Percentiles rank a stretch among this genome's conserved stretches.
Evolutionary conservation across 148 eudicot species (phyloP).

Genomic region (Cornus controversa): DNA sequence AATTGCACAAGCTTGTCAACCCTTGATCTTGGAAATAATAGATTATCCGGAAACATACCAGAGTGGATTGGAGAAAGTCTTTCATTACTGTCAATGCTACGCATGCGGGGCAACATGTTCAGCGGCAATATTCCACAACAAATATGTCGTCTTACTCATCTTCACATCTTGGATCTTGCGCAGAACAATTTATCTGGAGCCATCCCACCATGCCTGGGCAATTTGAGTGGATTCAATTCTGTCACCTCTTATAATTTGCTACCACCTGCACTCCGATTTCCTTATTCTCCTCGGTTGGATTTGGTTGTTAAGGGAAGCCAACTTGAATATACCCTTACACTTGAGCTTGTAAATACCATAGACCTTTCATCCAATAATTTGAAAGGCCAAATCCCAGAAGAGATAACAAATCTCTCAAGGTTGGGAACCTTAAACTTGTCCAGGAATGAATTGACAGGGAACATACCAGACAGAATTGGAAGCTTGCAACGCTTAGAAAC

Average conservation of each 20-base stretch:
- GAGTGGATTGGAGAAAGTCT: constrained; percentile 2
- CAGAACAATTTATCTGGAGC: constrained; percentile 34
- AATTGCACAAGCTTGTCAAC: not conserved
- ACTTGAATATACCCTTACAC: not conserved
- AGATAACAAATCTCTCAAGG: constrained; percentile 25
- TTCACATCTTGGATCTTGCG: constrained; percentile 40
- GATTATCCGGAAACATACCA: constrained; percentile 29
- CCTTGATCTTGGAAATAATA: constrained; percentile 45
- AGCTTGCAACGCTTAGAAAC: constrained; percentile 19
- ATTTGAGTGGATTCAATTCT: constrained; percentile 2
- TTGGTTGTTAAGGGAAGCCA: constrained; percentile 2
- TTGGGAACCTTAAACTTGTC: constrained; percentile 39
- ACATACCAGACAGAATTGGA: constrained; percentile 37
- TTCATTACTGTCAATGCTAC: constrained; percentile 7
- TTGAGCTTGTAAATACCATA: constrained; percentile 11
- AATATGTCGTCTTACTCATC: constrained; percentile 20
- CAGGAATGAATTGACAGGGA: constrained; percentile 27
- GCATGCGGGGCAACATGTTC: constrained; percentile 26
- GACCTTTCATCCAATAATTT: constrained; percentile 51
- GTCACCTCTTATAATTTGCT: not conserved
- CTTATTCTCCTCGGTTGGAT: not conserved
- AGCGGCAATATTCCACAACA: constrained; percentile 34
- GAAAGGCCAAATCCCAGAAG: constrained; percentile 35
- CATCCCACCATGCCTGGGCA: constrained; percentile 36
- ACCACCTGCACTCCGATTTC: not conserved